Evolutionary conservation across 768 basidiomycete genomes (phyloP), one percentile per base, ranked within the genome.

Genomic region (Trametes maxima): DNA sequence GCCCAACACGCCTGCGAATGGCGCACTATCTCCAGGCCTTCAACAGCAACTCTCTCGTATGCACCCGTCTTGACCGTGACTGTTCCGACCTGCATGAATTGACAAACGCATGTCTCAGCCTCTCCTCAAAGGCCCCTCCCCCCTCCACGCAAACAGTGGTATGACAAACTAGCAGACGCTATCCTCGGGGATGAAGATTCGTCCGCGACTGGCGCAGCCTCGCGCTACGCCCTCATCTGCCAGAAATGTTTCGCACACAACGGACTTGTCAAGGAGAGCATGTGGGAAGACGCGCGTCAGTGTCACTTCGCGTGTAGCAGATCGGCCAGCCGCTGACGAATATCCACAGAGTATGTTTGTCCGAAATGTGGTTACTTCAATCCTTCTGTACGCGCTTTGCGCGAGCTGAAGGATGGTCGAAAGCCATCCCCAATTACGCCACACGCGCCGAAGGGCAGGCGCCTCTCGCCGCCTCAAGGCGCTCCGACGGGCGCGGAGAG

Each of bases 331-430:
- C 14, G 43, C 37, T 56, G 13, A 37, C 28, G n/a, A 7, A 17
- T 21, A 14, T 28, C 47, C 47, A 16, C 68, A 95, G 94, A 94
- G 77, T 96, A 93, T 67, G 74, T 85, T 24, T 96, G 94, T 72
- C 90, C 87, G 0, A 92, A 91, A 70, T 96, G 94, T 71, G 86
- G 86, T 8, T 85, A 88, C 74, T 92, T 95, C 73, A 95, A 96
- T 68, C 75, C 79, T 5, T 79, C 81, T 16, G 64, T 65, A 6
- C 73, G 72, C n/a, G 57, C 72, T 5, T 58, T 63, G 24, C 69
- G 69, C 6, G 52, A 69, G 8, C 42, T 62, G 13, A 64, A 56
- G 22, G 59, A 54, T 24, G 59, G 59, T 14, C 53, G 57, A 45
- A 63, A 62, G 67, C 56, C 47, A 7, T 48, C 58, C 17, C 25